Base-by-base conservation (phyloP, 2,329 filamentous ascomycete genomes). In the Pseudogymnoascus destructans region DNA sequence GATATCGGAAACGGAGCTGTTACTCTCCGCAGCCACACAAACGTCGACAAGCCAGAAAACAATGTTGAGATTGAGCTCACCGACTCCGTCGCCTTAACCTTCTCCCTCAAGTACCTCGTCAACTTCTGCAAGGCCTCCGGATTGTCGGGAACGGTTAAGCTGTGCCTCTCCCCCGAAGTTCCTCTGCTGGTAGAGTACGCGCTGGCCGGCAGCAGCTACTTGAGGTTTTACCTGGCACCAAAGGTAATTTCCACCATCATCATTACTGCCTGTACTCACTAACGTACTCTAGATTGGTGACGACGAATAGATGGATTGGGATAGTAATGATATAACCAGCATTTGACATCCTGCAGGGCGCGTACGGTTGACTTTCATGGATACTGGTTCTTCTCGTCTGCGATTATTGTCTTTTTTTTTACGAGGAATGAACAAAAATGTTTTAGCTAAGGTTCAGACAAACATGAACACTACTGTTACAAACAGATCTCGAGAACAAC, bases 61-160 rank as follows among this genome's bases (percentile, higher is more conserved):
- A 88, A 91, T 69, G 87, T 97, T 67, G 81, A 89, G 64, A 96
- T 98, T 72, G 84, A 90, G 70, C 83, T 98, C 62, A 86, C 83
- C 36, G 95, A 98, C 77, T 89, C 93, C 57, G 93, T 98, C 61
- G 80, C 88, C 33, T 81, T 98, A 63, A 97, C 92, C 55, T 98
- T 98, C 78, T 97, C 93, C 32, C 86, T 98, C 68, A 98, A 98
- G 78, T 98, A 98, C 76, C 85, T 98, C 2, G 89, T 95, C 79
- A 97, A 97, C 81, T 98, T 98, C 78, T 97, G 93, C 87, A 98
- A 98, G 78, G 95, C 95, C 32, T 87, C 89, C 63, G 85, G 83
- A 57, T 78, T 98, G 61, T 92, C 91, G 36, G 77, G 73, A 65
- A 79, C 81, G 64, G 95, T 98, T 73, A 93, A 87, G 76, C 85